phyloP scores from a whole-genome alignment of 441 rosid genomes.

The Mallotus repandus region DNA sequence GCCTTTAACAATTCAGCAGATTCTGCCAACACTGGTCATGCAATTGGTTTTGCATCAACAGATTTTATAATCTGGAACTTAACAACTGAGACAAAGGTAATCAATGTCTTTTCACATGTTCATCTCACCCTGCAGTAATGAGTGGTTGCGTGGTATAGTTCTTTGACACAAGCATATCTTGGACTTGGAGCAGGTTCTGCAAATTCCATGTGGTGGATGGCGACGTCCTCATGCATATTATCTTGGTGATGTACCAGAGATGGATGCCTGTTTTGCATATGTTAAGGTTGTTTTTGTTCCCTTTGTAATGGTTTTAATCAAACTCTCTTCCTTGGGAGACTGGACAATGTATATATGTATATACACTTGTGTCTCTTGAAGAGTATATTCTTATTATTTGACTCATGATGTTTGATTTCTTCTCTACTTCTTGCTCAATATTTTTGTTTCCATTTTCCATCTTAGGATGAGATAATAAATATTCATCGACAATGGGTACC shows the following conservation, averaged over 20 bases:
- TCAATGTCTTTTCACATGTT: constrained; percentile 12
- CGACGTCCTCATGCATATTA: constrained; percentile 92
- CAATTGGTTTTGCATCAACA: constrained; percentile 87
- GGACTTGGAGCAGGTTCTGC: constrained; percentile 63
- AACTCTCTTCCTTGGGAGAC: constrained; percentile 3
- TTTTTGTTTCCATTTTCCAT: constrained; percentile 20
- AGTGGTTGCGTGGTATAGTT: constrained; percentile 10
- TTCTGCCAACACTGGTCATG: constrained; percentile 56
- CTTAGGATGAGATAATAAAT: constrained; percentile 82
- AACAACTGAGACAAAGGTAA: constrained; percentile 71
- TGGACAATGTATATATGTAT: no score
- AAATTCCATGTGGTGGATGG: constrained; percentile 99
- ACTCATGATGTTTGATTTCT: neutral
- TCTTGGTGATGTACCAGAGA: constrained; percentile 73
- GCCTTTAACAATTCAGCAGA: constrained; percentile 37
- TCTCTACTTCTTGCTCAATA: constrained; percentile 9
- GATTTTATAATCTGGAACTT: constrained; percentile 89
- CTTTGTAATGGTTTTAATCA: constrained; percentile 13
- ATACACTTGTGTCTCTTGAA: neutral
- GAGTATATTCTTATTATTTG: neutral
- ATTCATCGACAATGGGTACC: constrained; percentile 62
- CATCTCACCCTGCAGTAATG: constrained; percentile 1
- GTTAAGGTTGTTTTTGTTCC: constrained; percentile 57
- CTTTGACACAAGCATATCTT: constrained; percentile 21
- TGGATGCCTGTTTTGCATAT: constrained; percentile 74